Evolutionary conservation across 495 filamentous ascomycete species (phyloP).

Genomic region (Chaetomium fimeti): DNA sequence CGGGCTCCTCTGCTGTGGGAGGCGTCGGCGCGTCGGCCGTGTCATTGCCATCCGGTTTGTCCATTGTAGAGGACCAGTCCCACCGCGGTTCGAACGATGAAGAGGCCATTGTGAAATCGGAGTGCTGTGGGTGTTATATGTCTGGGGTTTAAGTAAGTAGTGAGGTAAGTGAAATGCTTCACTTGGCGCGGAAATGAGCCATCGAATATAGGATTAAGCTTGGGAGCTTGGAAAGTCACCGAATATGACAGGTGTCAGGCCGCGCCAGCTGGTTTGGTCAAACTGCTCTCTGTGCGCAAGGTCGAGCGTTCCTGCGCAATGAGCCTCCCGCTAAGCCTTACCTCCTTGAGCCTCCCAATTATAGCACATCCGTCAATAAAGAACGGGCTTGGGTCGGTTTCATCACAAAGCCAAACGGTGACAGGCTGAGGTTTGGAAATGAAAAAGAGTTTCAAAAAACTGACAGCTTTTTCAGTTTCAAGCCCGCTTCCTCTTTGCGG

Average conservation of each 20-base stretch:
- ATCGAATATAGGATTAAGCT: background rate
- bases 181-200: background rate
- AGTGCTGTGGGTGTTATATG: background rate
- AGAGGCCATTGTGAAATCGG: constrained; percentile 12
- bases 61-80: constrained; percentile 25
- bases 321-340: constrained; percentile 6
- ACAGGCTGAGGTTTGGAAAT: background rate
- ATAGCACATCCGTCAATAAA: background rate
- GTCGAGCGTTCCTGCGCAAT: background rate
- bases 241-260: constrained; percentile 22
- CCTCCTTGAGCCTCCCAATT: constrained; percentile 2
- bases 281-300: background rate
- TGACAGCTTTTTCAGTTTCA: constrained; percentile 15
- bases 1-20: background rate
- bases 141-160: background rate
- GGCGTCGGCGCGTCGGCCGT: background rate
- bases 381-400: background rate
- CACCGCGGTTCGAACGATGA: constrained; percentile 17
- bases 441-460: background rate
- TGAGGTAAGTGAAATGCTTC: background rate
- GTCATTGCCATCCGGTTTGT: background rate
- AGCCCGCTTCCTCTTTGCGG: constrained; percentile 12
- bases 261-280: constrained; percentile 24
- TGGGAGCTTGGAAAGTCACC: constrained; percentile 3
- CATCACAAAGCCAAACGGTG: background rate